Percentiles rank a stretch among this genome's conserved stretches.
Conservation (phyloP, 768 basidiomycete species). For the Rhodocollybia butyracea region DNA sequence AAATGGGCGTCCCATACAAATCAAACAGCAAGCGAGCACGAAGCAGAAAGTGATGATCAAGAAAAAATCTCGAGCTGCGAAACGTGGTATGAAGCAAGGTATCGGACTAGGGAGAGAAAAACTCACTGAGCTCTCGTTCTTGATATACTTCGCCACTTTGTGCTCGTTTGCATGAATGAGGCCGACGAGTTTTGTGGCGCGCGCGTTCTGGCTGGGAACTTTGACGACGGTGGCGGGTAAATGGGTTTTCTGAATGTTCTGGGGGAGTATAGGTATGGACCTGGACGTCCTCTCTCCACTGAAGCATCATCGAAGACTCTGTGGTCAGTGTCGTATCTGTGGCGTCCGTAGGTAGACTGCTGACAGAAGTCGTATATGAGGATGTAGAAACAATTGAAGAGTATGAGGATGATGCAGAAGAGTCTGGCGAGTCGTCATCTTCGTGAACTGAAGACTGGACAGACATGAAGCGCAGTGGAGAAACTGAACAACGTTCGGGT, state of each 20-base stretch:
- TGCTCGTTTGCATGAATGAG: conserved; percentile 8
- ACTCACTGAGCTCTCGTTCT: conserved; percentile 6
- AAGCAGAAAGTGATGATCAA: conserved; percentile 39
- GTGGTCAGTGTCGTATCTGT: conserved; percentile 2
- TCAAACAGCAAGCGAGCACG: conserved; percentile 33
- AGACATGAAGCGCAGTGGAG: background rate
- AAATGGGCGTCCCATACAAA: conserved; percentile 29
- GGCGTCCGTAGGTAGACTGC: background rate
- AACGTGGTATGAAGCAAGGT: background rate
- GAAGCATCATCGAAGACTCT: conserved; percentile 7
- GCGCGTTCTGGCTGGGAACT: background rate
- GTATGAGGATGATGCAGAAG: conserved; percentile 1
- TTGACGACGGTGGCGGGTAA: background rate
- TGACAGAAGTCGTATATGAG: conserved; percentile 2
- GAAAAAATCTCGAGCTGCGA: conserved; percentile 38
- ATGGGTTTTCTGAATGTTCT: background rate
- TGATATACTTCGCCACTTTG: conserved; percentile 4
- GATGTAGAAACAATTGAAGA: background rate
- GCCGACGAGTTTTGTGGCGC: conserved; percentile 7
- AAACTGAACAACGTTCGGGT: too few relatives aligned
- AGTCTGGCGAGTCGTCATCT: background rate
- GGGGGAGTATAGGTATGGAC: background rate
- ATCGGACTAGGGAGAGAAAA: background rate
- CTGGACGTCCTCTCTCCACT: conserved; percentile 6
- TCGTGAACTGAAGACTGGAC: background rate